Evolutionary conservation across 768 basidiomycete genomes (phyloP).

Genomic region (Wakefieldia striispora): DNA sequence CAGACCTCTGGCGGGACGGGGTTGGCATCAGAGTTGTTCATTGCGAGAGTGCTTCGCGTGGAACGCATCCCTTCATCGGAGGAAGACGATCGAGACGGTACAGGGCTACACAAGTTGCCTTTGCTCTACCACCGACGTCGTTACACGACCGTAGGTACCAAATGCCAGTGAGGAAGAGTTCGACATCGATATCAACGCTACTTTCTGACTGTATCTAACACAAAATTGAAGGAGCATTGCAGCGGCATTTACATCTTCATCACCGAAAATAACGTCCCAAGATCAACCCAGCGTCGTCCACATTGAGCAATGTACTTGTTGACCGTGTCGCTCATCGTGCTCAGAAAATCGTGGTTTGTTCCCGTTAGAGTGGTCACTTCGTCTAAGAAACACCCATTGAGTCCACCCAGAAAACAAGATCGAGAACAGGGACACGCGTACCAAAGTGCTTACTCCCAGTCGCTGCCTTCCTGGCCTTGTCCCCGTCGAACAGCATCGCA

Average conservation of each 20-base stretch:
- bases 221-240: not conserved
- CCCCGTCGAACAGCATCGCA: constrained; percentile 69
- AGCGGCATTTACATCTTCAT: constrained; percentile 53
- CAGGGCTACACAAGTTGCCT: constrained; percentile 41
- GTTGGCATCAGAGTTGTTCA: constrained; percentile 68
- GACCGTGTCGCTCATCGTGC: constrained; percentile 53
- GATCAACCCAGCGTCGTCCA: constrained; percentile 87
- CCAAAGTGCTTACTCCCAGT: constrained; percentile 45
- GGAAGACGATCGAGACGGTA: constrained; percentile 11
- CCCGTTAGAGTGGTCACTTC: constrained; percentile 48
- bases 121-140: constrained; percentile 61
- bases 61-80: constrained; percentile 36
- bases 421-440: constrained; percentile 27
- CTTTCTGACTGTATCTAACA: constrained; percentile 5
- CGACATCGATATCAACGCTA: constrained; percentile 10
- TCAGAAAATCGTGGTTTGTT: constrained; percentile 52
- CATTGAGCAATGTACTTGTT: constrained; percentile 83
- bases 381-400: constrained; percentile 38
- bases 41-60: constrained; percentile 73
- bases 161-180: no score
- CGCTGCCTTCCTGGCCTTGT: constrained; percentile 55
- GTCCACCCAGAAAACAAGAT: not conserved
- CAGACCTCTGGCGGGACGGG: constrained; percentile 30
- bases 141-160: constrained; percentile 50
- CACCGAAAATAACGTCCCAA: constrained; percentile 76